A percentile compares a stretch with the other conserved stretches of the same genome.
phyloP scores from a whole-genome alignment of 2,329 filamentous ascomycete genomes.

The Colletotrichum zoysiae region DNA sequence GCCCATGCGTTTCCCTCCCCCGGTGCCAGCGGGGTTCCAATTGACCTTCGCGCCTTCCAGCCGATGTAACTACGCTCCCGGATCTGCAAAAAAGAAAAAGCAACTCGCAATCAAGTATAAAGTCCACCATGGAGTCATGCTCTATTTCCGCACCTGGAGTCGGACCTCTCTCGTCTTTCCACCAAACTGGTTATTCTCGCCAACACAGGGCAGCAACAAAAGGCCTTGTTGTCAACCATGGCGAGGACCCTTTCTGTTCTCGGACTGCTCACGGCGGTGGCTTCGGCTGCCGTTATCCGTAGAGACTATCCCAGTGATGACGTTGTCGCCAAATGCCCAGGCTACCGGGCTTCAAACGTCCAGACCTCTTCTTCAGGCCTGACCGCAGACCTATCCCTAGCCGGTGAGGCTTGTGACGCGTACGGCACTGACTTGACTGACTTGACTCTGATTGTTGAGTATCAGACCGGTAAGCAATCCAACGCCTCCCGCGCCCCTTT shows the following conservation, averaged over 20 bases:
- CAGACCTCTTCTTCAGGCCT: constrained; percentile 65
- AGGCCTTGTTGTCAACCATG: constrained; percentile 24
- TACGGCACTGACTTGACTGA: constrained; percentile 45
- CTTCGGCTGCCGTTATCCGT: constrained; percentile 34
- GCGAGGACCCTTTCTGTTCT: constrained; percentile 29
- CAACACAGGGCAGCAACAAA: neutral
- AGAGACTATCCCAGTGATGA: constrained; percentile 38
- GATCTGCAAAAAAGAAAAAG: constrained; percentile 8
- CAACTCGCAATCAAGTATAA: constrained; percentile 19
- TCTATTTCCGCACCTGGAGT: neutral
- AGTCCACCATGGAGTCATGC: constrained; percentile 3
- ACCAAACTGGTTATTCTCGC: neutral
- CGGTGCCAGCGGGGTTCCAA: constrained; percentile 8
- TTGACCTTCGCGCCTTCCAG: neutral
- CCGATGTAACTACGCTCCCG: constrained; percentile 21
- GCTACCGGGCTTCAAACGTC: constrained; percentile 72
- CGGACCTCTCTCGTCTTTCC: neutral
- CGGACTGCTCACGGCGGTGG: constrained; percentile 24
- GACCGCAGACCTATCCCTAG: constrained; percentile 54
- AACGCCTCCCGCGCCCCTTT: neutral
- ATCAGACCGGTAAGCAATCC: constrained; percentile 47
- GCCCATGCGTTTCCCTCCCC: neutral
- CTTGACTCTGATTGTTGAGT: constrained; percentile 49
- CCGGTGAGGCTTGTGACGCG: constrained; percentile 45
- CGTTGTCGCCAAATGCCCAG: constrained; percentile 31